phyloP scores from a whole-genome alignment of 208 protist genomes.

The Acanthamoeba healyi region DNA sequence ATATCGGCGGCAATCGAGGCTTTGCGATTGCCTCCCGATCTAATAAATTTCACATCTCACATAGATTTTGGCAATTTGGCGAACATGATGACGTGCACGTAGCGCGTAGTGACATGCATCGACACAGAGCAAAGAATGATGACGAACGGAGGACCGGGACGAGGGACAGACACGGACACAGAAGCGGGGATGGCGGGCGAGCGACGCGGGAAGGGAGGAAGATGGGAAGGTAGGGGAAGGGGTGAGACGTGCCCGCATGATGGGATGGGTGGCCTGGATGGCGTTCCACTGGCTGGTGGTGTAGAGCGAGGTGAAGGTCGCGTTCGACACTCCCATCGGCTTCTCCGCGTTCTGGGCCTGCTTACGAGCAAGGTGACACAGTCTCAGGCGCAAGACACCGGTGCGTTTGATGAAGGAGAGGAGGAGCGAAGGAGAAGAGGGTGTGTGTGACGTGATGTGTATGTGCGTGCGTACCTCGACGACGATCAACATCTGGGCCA shows the following conservation, averaged over 20 bases:
- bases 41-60: background rate
- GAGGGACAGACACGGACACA: background rate
- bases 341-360: conserved; percentile 16
- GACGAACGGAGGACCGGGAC: background rate
- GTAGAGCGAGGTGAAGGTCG: conserved; percentile 5
- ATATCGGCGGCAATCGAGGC: background rate
- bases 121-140: too few relatives aligned
- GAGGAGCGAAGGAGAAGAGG: too few relatives aligned
- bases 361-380: background rate
- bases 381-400: too few relatives aligned
- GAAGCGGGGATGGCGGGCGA: too few relatives aligned
- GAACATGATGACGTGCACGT: too few relatives aligned
- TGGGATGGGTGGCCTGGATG: conserved; percentile 12
- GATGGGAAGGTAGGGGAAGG: background rate
- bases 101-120: too few relatives aligned
- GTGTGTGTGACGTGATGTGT: too few relatives aligned
- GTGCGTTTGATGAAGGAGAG: too few relatives aligned
- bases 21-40: background rate
- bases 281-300: conserved; percentile 47
- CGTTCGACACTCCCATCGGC: background rate
- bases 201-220: background rate
- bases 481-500: conserved; percentile 49
- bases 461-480: conserved; percentile 20
- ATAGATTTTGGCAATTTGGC: too few relatives aligned
- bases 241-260: conserved; percentile 27